A percentile compares a stretch with the other conserved stretches of the same genome.
Conservation (phyloP, 2,329 filamentous ascomycete species). For the Colletotrichum sp. region DNA sequence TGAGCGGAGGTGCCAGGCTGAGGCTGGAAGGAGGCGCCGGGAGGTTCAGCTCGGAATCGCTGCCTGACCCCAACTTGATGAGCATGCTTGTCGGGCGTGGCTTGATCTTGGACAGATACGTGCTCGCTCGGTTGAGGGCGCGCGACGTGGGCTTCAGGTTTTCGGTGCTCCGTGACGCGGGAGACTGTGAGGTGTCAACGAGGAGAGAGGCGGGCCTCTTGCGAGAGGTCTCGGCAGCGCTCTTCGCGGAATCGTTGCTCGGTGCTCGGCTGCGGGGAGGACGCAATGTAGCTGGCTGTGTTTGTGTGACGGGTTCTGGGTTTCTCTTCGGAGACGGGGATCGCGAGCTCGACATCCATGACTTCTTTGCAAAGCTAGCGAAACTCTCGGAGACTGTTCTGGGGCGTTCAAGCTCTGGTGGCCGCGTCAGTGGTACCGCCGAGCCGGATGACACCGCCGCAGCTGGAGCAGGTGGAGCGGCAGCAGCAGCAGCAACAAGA, state of each 20-base stretch:
- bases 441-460: conserved; percentile 6
- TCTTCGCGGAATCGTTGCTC: conserved; percentile 21
- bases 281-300: conserved; percentile 23
- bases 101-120: conserved; percentile 58
- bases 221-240: conserved; percentile 33
- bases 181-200: conserved; percentile 21
- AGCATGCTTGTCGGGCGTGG: conserved; percentile 47
- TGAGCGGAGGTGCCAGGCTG: conserved; percentile 45
- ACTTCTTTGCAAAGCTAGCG: conserved; percentile 53
- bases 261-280: conserved; percentile 5
- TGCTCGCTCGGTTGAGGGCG: conserved; percentile 46
- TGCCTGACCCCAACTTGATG: conserved; percentile 39
- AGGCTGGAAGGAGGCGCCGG: conserved; percentile 49
- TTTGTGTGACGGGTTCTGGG: conserved; percentile 24
- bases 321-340: conserved; percentile 49
- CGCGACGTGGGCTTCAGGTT: conserved; percentile 40
- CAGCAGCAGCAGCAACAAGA: not conserved
- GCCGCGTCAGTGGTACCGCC: conserved; percentile 17
- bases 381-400: conserved; percentile 50
- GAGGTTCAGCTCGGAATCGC: conserved; percentile 40
- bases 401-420: conserved; percentile 35
- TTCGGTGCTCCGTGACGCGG: conserved; percentile 37
- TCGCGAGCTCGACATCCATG: conserved; percentile 55
- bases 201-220: conserved; percentile 33
- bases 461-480: not conserved